A percentile compares a stretch with the other conserved stretches of the same genome.
Evolutionary conservation across 768 basidiomycete genomes (phyloP).

Genomic region (Rhodotorula toruloides): DNA sequence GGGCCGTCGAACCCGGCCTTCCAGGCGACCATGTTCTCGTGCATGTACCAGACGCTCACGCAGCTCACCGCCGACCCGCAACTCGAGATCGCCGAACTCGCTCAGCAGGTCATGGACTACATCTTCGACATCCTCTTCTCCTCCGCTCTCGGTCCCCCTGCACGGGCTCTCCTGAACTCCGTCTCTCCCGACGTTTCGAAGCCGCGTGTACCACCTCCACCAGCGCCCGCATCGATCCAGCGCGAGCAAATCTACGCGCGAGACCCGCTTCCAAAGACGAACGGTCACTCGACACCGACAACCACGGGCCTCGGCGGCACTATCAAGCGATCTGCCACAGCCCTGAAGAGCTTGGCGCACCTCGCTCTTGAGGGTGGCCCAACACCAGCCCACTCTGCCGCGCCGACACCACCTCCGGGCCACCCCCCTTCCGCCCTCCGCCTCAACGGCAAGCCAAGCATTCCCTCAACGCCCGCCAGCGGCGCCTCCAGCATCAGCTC

Average conservation of each 20-base stretch:
- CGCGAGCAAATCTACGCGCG: not conserved
- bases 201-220: slow-evolving; percentile 21
- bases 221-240: slow-evolving; percentile 19
- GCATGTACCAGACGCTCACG: slow-evolving; percentile 63
- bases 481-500: not conserved
- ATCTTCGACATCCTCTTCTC: slow-evolving; percentile 71
- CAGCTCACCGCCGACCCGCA: slow-evolving; percentile 91
- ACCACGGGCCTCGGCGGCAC: slow-evolving; percentile 4
- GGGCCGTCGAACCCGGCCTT: slow-evolving; percentile 36
- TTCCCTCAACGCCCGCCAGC: not conserved
- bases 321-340: slow-evolving; percentile 30
- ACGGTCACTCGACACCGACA: not conserved
- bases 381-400: slow-evolving; percentile 3
- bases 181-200: slow-evolving; percentile 29
- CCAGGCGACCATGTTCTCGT: slow-evolving; percentile 69
- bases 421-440: slow-evolving; percentile 2
- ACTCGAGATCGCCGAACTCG: slow-evolving; percentile 82
- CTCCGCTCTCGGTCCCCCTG: slow-evolving; percentile 27
- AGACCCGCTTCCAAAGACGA: not conserved
- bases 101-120: slow-evolving; percentile 86
- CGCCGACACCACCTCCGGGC: not conserved
- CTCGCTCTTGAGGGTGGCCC: slow-evolving; percentile 26
- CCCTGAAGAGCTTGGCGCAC: slow-evolving; percentile 30
- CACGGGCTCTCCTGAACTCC: slow-evolving; percentile 22
- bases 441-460: not conserved